Conservation (phyloP, 192 early-diverging fungal species). For the Entomortierella lignicola region DNA sequence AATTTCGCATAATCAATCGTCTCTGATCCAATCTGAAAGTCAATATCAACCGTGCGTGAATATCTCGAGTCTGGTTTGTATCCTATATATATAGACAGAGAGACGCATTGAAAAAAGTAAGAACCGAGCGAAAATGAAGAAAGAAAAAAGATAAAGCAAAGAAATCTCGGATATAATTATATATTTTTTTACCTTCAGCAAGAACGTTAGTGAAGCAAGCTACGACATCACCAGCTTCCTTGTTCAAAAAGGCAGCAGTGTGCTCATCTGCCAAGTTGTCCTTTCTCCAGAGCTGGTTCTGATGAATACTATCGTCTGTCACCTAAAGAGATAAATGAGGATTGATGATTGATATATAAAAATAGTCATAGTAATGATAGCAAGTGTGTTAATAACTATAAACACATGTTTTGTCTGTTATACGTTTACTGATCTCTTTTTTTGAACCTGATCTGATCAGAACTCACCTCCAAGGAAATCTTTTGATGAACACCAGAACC, state of each 20-base stretch:
- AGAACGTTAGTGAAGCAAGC: conserved; percentile 88
- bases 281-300: conserved; percentile 80
- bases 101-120: conserved; percentile 30
- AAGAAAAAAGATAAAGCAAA: background rate
- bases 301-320: conserved; percentile 75
- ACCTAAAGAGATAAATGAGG: conserved; percentile 56
- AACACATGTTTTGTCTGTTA: no score
- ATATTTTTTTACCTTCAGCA: conserved; percentile 65
- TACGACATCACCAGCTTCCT: conserved; percentile 84
- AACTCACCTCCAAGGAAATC: conserved; percentile 72
- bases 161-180: background rate
- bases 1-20: conserved; percentile 79
- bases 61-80: conserved; percentile 63
- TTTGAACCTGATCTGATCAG: no score
- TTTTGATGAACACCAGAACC: conserved; percentile 80
- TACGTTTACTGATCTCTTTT: no score
- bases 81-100: conserved; percentile 37
- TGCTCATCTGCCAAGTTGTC: conserved; percentile 72
- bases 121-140: conserved; percentile 19
- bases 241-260: conserved; percentile 80
- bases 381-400: no score
- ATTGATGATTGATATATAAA: background rate
- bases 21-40: conserved; percentile 87
- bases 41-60: conserved; percentile 76
- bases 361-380: background rate